Base-by-base conservation (phyloP, 192 early-diverging fungal species). In the Coemansia sp. region DNA sequence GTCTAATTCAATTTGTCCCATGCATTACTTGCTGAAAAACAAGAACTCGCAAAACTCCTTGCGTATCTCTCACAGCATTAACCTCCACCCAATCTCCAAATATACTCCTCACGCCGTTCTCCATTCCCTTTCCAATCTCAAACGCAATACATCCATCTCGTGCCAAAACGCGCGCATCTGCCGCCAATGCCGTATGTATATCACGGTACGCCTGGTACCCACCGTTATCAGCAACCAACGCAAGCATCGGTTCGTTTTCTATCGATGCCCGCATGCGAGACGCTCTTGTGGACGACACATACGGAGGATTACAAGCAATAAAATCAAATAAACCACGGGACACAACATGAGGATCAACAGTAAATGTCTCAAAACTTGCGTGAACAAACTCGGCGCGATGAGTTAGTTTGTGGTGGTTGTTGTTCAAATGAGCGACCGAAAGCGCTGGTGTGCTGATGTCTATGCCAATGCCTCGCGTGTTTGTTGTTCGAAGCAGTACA, bases 261-360 rank as follows among this genome's bases (percentile, higher is more conserved):
- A 82, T 66, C 14, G 79, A 70, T 25, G 66, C 50, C 4, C 73
- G 57, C 60, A 80, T 66, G 8, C 67, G 58, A 0, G 58, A 68
- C 0, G 65, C 81, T 10, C 67, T 80, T 4, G 50, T 68, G 3
- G 56, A 26, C 18, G 84, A 73, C 21, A 91, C 67, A 52, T 92
- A 92, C 0, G 90, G 90, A 20, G 90, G 90, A 50, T 92, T 92
- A 60, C 89, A 90, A 1, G 87, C 79, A 5, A 92, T 70, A 26
- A 87, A 50, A 68, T 92, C 86, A 31, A 84, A 85, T 0, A 83
- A 73, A 0, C 63, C 51, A 9, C 64, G 26, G 5, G 46, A 20
- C 26, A 63, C 7, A 15, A 82, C 48, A 7, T n/a, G 15, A 0
- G 63, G 55, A 12, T 73, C 70, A 0, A 56, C 48, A 4, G 67